Evolutionary conservation across 805 yeast species (phyloP).

Genomic region (Yamadazyma sp.): DNA sequence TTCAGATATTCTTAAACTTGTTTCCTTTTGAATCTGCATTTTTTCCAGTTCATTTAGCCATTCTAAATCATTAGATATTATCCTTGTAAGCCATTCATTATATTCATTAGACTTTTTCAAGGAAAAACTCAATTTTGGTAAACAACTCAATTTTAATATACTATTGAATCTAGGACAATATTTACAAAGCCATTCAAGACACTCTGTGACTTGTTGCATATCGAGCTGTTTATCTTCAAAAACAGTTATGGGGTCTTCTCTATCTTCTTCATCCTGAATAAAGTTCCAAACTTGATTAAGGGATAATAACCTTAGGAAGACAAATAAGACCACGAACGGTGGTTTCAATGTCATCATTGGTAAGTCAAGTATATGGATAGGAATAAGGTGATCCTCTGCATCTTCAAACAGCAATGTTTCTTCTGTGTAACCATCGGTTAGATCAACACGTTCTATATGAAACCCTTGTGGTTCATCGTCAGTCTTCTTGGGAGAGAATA

Average conservation of each 20-base stretch:
- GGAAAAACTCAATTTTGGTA: slow-evolving; percentile 26
- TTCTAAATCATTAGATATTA: slow-evolving; percentile 46
- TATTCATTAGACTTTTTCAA: slow-evolving; percentile 32
- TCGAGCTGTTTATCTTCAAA: slow-evolving; percentile 35
- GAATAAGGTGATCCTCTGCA: slow-evolving; percentile 22
- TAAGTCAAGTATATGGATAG: slow-evolving; percentile 55
- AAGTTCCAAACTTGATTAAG: slow-evolving; percentile 55
- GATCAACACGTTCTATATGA: not conserved
- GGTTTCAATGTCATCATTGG: slow-evolving; percentile 50
- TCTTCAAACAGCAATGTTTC: no score
- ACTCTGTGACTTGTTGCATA: slow-evolving; percentile 15
- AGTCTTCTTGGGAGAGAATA: slow-evolving; percentile 28
- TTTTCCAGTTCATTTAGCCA: slow-evolving; percentile 42
- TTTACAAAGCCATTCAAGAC: slow-evolving; percentile 44
- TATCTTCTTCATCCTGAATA: slow-evolving; percentile 15
- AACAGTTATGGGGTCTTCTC: slow-evolving; percentile 11
- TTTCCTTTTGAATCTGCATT: slow-evolving; percentile 46
- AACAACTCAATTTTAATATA: slow-evolving; percentile 16
- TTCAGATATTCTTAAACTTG: slow-evolving; percentile 70
- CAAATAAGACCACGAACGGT: slow-evolving; percentile 41
- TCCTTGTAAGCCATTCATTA: slow-evolving; percentile 46
- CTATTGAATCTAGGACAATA: slow-evolving; percentile 32
- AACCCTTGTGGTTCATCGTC: no score
- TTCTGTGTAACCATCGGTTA: not conserved
- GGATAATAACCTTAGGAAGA: slow-evolving; percentile 46